Percentiles rank a stretch among this genome's conserved stretches.
Conservation (phyloP, 139 green algal species). For the Chlorella sorokiniana region DNA sequence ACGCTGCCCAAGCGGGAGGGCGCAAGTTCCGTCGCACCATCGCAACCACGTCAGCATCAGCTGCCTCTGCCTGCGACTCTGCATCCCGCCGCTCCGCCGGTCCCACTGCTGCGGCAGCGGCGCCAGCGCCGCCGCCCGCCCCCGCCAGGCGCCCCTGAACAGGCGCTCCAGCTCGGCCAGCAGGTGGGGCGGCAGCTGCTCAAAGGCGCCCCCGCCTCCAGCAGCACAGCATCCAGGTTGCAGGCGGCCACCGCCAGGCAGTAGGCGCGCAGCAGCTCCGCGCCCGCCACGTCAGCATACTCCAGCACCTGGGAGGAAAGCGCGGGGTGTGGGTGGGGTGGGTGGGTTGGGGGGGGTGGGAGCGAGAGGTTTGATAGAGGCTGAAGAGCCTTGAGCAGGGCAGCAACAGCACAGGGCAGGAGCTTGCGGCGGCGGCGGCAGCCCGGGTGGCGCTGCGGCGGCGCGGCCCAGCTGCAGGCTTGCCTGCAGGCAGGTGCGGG, state of each 20-base stretch:
- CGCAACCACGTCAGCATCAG: not conserved
- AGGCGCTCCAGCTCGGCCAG: slow-evolving; percentile 65
- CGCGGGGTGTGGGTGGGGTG: not conserved
- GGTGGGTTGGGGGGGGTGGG: not conserved
- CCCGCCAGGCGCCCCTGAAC: slow-evolving; percentile 31
- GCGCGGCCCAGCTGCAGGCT: too few species aligned
- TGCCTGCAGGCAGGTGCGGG: slow-evolving; percentile 65
- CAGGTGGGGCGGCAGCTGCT: slow-evolving; percentile 59
- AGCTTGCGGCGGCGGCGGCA: not conserved
- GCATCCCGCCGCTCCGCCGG: slow-evolving; percentile 12
- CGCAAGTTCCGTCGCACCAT: not conserved
- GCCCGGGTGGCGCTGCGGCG: too few species aligned
- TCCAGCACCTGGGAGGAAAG: slow-evolving; percentile 65
- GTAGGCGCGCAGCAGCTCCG: slow-evolving; percentile 67
- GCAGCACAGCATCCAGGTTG: slow-evolving; percentile 79
- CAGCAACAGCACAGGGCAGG: not conserved
- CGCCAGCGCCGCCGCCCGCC: not conserved
- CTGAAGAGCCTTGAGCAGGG: not conserved
- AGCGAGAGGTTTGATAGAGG: not conserved
- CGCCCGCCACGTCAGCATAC: slow-evolving; percentile 77
- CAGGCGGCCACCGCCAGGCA: slow-evolving; percentile 67
- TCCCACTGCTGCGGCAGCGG: slow-evolving; percentile 11
- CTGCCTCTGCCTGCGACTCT: not conserved
- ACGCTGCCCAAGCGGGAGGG: not conserved
- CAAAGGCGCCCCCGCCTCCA: slow-evolving; percentile 57